phyloP scores from a whole-genome alignment of 2,329 filamentous ascomycete species.

The Claviceps sp. region DNA sequence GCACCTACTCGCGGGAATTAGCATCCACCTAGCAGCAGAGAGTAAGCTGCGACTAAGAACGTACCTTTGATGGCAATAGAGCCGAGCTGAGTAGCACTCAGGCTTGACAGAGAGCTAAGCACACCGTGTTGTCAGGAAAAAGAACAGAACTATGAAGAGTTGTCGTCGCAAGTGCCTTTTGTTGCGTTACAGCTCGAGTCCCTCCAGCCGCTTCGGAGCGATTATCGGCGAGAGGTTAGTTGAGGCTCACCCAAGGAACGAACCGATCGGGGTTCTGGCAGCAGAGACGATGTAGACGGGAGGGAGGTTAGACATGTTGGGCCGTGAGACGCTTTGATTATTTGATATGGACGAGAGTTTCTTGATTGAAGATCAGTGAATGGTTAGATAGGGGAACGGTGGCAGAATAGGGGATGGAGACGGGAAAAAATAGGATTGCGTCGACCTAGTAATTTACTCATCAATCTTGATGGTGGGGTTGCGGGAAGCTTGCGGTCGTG shows the following conservation, averaged over 20 bases:
- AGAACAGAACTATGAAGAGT: not conserved
- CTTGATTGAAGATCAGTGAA: not conserved
- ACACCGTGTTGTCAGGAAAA: not conserved
- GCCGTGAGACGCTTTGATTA: not conserved
- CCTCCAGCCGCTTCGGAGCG: not conserved
- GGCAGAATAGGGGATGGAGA: not conserved
- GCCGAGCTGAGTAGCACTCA: slow-evolving; percentile 77
- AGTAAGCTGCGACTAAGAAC: slow-evolving; percentile 9
- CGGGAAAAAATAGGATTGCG: not conserved
- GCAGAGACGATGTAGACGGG: slow-evolving; percentile 93
- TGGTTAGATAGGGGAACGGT: slow-evolving; percentile 1
- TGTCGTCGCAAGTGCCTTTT: not conserved
- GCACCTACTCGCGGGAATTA: slow-evolving; percentile 37
- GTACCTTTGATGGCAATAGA: slow-evolving; percentile 84
- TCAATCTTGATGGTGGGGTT: not conserved
- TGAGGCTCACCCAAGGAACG: slow-evolving; percentile 67
- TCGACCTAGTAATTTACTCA: not conserved
- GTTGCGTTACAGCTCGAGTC: not conserved
- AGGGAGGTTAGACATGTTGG: slow-evolving; percentile 34
- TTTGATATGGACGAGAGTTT: not conserved
- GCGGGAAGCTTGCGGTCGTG: not conserved
- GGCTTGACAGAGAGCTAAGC: slow-evolving; percentile 69
- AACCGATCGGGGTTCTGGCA: slow-evolving; percentile 80
- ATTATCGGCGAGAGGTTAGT: slow-evolving; percentile 1
- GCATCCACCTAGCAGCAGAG: not conserved